phyloP scores from a whole-genome alignment of 148 eudicot genomes.

The Dianthus caryophyllus region DNA sequence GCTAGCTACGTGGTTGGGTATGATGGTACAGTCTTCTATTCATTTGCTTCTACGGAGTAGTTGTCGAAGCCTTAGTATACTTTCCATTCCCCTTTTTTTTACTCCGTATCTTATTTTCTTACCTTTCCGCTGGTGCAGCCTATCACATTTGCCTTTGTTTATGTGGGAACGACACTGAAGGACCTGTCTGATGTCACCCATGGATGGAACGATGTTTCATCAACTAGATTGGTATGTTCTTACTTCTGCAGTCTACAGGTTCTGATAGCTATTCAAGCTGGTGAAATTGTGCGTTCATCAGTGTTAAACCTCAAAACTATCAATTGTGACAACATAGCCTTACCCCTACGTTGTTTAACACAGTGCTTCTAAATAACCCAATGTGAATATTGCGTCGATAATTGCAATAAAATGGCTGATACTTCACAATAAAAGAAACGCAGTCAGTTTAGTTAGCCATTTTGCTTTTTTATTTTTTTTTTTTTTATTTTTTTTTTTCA shows the following conservation, averaged over 20 bases:
- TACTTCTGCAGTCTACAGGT: not conserved
- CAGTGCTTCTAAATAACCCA: too few relatives aligned
- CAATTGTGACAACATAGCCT: too few relatives aligned
- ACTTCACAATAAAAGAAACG: too few relatives aligned
- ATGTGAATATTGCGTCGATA: too few relatives aligned
- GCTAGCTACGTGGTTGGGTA: constrained; percentile 95
- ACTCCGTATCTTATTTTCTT: not conserved
- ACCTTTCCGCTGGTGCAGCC: constrained; percentile 48
- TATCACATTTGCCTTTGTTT: constrained; percentile 81
- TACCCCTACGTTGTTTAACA: too few relatives aligned
- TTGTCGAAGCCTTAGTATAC: not conserved
- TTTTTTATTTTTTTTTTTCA: too few relatives aligned
- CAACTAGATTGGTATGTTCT: constrained; percentile 70
- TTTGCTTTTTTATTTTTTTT: too few relatives aligned
- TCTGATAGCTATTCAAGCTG: not conserved
- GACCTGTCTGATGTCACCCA: constrained; percentile 92
- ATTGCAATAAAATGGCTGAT: too few relatives aligned
- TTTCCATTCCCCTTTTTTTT: not conserved
- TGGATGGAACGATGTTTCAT: constrained; percentile 79
- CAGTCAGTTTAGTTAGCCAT: too few relatives aligned
- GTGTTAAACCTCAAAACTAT: not conserved
- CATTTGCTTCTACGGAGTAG: constrained; percentile 7
- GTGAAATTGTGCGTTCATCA: not conserved
- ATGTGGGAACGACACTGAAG: constrained; percentile 86
- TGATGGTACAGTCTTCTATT: constrained; percentile 59